Conservation (phyloP, 2,329 filamentous ascomycete species). For the Trichophaea hybrida region DNA sequence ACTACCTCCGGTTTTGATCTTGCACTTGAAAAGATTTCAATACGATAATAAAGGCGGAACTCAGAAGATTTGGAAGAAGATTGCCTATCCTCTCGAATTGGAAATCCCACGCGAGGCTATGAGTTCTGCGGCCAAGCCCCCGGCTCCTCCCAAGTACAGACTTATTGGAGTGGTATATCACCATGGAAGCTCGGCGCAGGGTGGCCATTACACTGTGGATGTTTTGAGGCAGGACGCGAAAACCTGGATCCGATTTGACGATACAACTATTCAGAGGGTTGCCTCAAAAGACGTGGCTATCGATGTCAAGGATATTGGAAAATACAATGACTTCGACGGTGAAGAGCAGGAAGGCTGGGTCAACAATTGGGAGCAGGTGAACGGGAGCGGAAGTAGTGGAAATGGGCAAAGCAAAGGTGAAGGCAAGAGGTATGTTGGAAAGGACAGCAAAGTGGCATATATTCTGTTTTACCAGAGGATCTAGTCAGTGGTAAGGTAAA, state of each 20-base stretch:
- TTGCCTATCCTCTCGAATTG: constrained; percentile 86
- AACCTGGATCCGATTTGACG: constrained; percentile 92
- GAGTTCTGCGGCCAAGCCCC: constrained; percentile 56
- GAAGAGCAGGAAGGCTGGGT: constrained; percentile 44
- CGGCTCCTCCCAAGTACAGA: constrained; percentile 61
- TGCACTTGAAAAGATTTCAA: constrained; percentile 94
- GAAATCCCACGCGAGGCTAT: constrained; percentile 88
- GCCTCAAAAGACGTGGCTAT: constrained; percentile 77
- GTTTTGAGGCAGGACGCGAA: constrained; percentile 84
- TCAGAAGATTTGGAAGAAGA: constrained; percentile 96
- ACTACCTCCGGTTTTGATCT: constrained; percentile 76
- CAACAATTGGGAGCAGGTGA: constrained; percentile 70
- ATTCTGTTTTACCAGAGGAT: constrained; percentile 86
- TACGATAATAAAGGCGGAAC: constrained; percentile 79
- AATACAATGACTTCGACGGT: constrained; percentile 52
- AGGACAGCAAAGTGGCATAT: constrained; percentile 95
- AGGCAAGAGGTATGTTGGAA: constrained; percentile 49
- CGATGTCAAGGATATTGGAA: constrained; percentile 46
- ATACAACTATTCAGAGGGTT: constrained; percentile 76
- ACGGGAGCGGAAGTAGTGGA: constrained; percentile 58
- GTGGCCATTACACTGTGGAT: constrained; percentile 96
- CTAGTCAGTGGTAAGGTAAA: constrained; percentile 2
- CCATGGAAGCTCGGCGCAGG: constrained; percentile 90
- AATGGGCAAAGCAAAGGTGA: constrained; percentile 50
- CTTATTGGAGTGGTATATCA: constrained; percentile 90